Conservation (phyloP, 257 asterid genomes). For the Solanum pimpinellifolium region DNA sequence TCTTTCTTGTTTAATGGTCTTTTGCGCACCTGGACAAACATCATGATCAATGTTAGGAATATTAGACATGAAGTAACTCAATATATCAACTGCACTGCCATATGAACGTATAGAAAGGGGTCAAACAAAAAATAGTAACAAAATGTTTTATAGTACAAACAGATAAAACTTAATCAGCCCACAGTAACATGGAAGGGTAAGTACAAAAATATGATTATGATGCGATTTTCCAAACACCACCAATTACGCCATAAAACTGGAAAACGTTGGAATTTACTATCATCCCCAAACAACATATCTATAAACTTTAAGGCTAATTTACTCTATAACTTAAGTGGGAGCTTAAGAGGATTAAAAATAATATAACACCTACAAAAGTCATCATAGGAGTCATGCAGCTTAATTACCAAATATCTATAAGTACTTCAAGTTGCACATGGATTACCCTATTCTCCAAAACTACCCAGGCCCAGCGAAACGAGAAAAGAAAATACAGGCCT, state of each 20-base stretch:
- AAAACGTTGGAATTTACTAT: not conserved
- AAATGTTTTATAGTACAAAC: not conserved
- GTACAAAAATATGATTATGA: not conserved
- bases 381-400: not conserved
- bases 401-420: not conserved
- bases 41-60: not conserved
- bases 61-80: not conserved
- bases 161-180: not conserved
- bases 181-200: not conserved
- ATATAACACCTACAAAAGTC: not conserved
- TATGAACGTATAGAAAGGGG: not conserved
- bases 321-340: not conserved
- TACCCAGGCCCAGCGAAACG: not conserved
- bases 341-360: not conserved
- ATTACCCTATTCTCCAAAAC: not conserved
- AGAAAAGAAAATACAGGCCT: not conserved
- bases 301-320: not conserved
- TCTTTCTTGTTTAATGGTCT: slow-evolving; percentile 98
- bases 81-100: not conserved
- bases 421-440: not conserved
- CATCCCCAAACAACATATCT: not conserved
- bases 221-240: not conserved
- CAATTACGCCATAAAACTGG: not conserved
- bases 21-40: slow-evolving; percentile 72
- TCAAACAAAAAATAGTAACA: not conserved